Evolutionary conservation across 1,139 yeast species (phyloP).

Genomic region (Geotrichum klebahnii): DNA sequence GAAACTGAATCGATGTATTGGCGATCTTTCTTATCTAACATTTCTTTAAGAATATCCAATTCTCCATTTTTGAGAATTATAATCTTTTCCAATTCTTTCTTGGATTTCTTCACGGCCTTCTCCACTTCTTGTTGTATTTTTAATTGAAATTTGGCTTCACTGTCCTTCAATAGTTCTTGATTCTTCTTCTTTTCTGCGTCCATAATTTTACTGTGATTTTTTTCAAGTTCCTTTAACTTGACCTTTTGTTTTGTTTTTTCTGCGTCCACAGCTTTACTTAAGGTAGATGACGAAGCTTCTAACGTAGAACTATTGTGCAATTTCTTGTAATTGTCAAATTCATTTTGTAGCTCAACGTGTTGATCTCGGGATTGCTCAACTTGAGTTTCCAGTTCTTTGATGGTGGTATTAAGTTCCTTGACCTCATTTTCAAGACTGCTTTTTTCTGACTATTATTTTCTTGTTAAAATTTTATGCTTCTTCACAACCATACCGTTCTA

Average conservation of each 20-base stretch:
- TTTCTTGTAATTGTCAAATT: constrained; percentile 6
- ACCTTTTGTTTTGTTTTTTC: constrained; percentile 2
- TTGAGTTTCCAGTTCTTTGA: neutral
- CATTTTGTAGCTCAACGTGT: neutral
- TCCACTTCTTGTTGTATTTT: constrained; percentile 7
- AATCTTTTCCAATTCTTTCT: neutral
- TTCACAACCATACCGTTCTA: neutral
- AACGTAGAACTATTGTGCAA: neutral
- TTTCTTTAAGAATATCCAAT: neutral
- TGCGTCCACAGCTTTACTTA: neutral
- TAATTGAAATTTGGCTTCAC: neutral
- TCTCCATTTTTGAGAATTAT: neutral
- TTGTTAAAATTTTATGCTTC: neutral
- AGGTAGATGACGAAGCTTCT: neutral
- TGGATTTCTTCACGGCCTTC: neutral
- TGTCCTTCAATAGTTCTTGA: neutral
- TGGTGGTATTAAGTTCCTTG: neutral
- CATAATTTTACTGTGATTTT: neutral
- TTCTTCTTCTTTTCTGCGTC: neutral
- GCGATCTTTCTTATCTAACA: constrained; percentile 4
- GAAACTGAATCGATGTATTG: constrained; percentile 4
- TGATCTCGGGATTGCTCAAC: neutral
- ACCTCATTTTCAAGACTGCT: neutral
- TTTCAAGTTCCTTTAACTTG: neutral
- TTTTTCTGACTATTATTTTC: neutral